Conservation (phyloP, 495 filamentous ascomycete genomes). For the Penicillium robsamsonii region DNA sequence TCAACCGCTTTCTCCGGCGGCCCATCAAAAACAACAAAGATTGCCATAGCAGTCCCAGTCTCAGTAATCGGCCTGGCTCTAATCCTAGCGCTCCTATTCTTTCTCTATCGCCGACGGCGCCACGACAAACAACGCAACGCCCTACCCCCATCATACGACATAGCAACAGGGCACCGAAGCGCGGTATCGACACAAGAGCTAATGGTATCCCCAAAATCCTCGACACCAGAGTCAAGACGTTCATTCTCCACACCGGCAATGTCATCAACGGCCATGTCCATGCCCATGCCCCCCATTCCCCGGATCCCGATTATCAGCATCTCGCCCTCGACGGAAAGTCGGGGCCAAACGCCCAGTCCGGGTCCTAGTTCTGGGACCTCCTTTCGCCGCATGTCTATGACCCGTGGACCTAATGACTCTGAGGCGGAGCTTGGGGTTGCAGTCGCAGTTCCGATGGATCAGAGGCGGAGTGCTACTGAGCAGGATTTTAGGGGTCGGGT, state of each 20-base stretch:
- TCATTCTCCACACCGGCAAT: neutral
- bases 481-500: conserved; percentile 13
- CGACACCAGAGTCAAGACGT: neutral
- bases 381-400: neutral
- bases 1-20: conserved; percentile 9
- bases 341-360: neutral
- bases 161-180: conserved; percentile 10
- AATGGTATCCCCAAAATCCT: conserved; percentile 9
- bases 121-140: conserved; percentile 14
- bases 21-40: conserved; percentile 27
- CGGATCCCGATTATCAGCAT: conserved; percentile 15
- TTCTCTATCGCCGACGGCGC: conserved; percentile 26
- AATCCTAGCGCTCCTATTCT: conserved; percentile 27
- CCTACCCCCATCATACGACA: conserved; percentile 13
- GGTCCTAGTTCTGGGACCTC: neutral
- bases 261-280: neutral
- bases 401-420: neutral
- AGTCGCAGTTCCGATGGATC: conserved; percentile 18
- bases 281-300: neutral
- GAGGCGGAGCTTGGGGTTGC: conserved; percentile 16
- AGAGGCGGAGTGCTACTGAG: conserved; percentile 13
- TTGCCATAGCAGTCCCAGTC: conserved; percentile 42
- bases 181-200: conserved; percentile 22
- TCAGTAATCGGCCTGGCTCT: conserved; percentile 31
- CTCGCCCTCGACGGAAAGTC: conserved; percentile 1